Evolutionary conservation across 2,329 filamentous ascomycete species (phyloP).

Genomic region (Fusarium oxysporum): DNA sequence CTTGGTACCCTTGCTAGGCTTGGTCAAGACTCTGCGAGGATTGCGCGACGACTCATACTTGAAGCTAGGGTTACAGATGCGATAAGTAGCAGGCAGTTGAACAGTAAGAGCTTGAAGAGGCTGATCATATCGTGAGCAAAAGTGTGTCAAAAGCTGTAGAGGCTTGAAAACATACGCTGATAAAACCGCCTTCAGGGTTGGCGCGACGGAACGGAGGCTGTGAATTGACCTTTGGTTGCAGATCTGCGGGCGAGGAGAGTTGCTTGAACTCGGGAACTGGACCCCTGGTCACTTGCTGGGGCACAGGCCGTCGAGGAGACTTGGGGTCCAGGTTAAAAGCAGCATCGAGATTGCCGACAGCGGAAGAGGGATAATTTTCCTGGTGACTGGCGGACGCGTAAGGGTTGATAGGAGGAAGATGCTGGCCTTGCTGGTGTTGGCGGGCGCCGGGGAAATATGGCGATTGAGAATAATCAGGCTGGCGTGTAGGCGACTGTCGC

Average conservation of each 20-base stretch:
- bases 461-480: slow-evolving; percentile 69
- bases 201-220: slow-evolving; percentile 94
- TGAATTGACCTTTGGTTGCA: slow-evolving; percentile 84
- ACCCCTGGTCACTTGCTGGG: slow-evolving; percentile 64
- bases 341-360: slow-evolving; percentile 77
- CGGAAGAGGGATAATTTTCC: slow-evolving; percentile 79
- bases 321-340: slow-evolving; percentile 69
- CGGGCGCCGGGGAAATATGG: slow-evolving; percentile 64
- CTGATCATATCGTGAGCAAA: slow-evolving; percentile 58
- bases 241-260: slow-evolving; percentile 76
- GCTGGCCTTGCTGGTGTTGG: slow-evolving; percentile 63
- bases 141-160: background rate
- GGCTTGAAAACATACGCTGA: slow-evolving; percentile 75
- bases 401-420: slow-evolving; percentile 79
- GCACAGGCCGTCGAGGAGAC: slow-evolving; percentile 66
- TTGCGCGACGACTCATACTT: slow-evolving; percentile 99
- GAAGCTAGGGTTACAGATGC: slow-evolving; percentile 97
- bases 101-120: slow-evolving; percentile 95
- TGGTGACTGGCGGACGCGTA: slow-evolving; percentile 69
- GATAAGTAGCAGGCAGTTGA: slow-evolving; percentile 93
- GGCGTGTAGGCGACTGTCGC: slow-evolving; percentile 83
- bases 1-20: slow-evolving; percentile 97
- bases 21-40: slow-evolving; percentile 93
- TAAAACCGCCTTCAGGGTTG: slow-evolving; percentile 96
- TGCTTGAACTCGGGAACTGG: slow-evolving; percentile 90